Percentiles rank a stretch among this genome's conserved stretches.
Evolutionary conservation across 2,329 filamentous ascomycete species (phyloP).

Genomic region (Colletotrichum noveboracense): DNA sequence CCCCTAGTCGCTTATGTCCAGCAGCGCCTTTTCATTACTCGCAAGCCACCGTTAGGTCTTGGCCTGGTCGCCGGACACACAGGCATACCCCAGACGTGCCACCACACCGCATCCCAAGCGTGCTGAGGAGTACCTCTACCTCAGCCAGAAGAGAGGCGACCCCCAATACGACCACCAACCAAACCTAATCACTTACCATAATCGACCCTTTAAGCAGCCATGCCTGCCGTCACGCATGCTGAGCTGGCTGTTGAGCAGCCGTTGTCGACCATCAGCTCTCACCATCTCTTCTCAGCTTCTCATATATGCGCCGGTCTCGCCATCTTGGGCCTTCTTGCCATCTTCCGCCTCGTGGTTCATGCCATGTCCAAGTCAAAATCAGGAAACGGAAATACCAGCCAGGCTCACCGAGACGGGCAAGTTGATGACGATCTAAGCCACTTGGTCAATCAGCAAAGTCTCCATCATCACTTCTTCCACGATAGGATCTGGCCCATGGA

Average conservation of each 20-base stretch:
- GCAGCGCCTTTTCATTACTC: conserved; percentile 23
- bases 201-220: conserved; percentile 38
- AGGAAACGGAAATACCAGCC: neutral
- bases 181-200: conserved; percentile 31
- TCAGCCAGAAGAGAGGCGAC: neutral
- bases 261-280: neutral
- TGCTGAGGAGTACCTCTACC: conserved; percentile 9
- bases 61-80: conserved; percentile 12
- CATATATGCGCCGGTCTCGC: conserved; percentile 33
- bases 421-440: neutral
- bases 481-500: conserved; percentile 17
- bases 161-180: conserved; percentile 4
- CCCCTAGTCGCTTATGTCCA: conserved; percentile 22
- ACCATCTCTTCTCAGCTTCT: conserved; percentile 13
- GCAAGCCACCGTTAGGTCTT: conserved; percentile 22
- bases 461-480: conserved; percentile 15
- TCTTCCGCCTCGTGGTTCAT: conserved; percentile 24
- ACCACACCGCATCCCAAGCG: conserved; percentile 15
- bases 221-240: conserved; percentile 39
- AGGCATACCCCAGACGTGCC: conserved; percentile 23
- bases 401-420: neutral
- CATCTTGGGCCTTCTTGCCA: conserved; percentile 39
- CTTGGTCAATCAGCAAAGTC: conserved; percentile 18
- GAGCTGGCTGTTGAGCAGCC: conserved; percentile 32
- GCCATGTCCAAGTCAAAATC: neutral